These are phyloP conservation scores for Boletus subparvulus DNA, from an alignment of 768 basidiomycete genomes.

Conservation along the genomic window DNA sequence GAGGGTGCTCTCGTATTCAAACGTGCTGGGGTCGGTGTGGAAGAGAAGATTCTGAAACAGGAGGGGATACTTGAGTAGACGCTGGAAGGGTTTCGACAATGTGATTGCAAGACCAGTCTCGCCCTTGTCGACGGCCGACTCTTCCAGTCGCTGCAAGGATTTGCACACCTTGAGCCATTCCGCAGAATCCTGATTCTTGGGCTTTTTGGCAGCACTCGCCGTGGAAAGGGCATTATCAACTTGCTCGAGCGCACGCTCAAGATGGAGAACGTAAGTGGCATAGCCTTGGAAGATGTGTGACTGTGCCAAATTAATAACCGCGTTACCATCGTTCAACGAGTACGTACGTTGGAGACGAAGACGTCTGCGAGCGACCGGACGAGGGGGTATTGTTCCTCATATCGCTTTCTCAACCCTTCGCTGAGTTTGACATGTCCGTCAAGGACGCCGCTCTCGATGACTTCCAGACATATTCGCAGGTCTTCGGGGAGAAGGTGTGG, in stretches of 20 bases:
- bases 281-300: conserved; percentile 94
- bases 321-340: conserved; percentile 6
- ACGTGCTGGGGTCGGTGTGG: conserved; percentile 95
- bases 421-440: conserved; percentile 87
- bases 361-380: conserved; percentile 93
- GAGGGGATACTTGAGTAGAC: conserved; percentile 93
- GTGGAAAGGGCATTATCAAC: conserved; percentile 75
- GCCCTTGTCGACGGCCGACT: conserved; percentile 76
- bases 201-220: conserved; percentile 65
- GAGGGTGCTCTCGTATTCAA: conserved; percentile 94
- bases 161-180: conserved; percentile 80
- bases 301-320: conserved; percentile 42
- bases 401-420: conserved; percentile 82
- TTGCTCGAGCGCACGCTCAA: conserved; percentile 86
- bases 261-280: conserved; percentile 89
- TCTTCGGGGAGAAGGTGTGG: conserved; percentile 87
- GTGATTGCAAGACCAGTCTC: conserved; percentile 95
- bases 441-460: conserved; percentile 82
- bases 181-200: conserved; percentile 77
- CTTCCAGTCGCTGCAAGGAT: conserved; percentile 74
- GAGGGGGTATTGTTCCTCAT: conserved; percentile 94
- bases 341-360: conserved; percentile 87
- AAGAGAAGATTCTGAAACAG: conserved; percentile 97
- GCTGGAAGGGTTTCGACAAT: conserved; percentile 95
- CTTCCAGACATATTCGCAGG: conserved; percentile 79